These are phyloP conservation scores for Fusarium cicatricum DNA, from an alignment of 2,329 filamentous ascomycete genomes.

Conservation along the genomic window DNA sequence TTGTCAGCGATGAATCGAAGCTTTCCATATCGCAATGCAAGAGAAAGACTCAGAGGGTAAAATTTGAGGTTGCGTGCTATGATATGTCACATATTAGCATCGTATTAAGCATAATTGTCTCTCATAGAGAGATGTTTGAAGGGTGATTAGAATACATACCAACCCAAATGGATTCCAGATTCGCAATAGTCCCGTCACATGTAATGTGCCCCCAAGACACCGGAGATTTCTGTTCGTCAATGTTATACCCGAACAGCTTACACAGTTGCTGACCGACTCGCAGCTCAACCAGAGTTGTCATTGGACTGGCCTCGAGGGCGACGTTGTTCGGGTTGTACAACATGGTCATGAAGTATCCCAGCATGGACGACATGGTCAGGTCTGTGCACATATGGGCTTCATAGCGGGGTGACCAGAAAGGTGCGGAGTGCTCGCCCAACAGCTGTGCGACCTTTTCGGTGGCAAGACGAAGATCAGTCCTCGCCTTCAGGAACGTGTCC, in stretches of 20 bases:
- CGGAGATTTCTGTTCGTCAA: conserved; percentile 39
- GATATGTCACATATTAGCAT: conserved; percentile 14
- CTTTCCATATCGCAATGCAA: conserved; percentile 48
- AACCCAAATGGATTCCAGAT: conserved; percentile 57
- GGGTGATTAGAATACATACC: conserved; percentile 22
- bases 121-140: background rate
- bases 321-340: conserved; percentile 61
- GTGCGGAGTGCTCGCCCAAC: conserved; percentile 53
- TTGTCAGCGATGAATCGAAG: conserved; percentile 50
- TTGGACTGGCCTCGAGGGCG: conserved; percentile 54
- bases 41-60: conserved; percentile 52
- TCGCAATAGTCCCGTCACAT: conserved; percentile 55
- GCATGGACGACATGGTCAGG: conserved; percentile 52
- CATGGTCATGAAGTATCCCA: conserved; percentile 60
- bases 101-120: background rate
- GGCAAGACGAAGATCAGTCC: conserved; percentile 46
- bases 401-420: conserved; percentile 58
- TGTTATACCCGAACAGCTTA: conserved; percentile 55
- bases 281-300: conserved; percentile 55
- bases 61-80: conserved; percentile 57
- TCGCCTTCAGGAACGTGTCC: conserved; percentile 45
- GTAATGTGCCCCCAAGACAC: conserved; percentile 56
- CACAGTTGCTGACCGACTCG: conserved; percentile 56
- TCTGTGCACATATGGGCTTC: conserved; percentile 57
- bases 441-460: conserved; percentile 48